phyloP scores from a whole-genome alignment of 768 basidiomycete genomes.

The Chiua virens region DNA sequence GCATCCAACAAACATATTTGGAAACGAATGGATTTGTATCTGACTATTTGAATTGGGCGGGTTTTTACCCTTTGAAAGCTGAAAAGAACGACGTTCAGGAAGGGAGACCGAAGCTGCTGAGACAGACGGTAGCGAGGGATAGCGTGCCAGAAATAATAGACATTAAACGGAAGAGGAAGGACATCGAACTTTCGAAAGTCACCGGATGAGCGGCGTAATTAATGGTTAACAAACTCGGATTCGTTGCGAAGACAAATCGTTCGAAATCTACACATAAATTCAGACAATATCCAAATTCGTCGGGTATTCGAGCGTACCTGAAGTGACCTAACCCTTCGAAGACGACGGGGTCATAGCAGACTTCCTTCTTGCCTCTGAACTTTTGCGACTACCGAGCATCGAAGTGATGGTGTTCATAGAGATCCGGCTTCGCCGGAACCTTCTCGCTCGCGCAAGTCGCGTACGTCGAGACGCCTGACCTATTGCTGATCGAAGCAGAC shows the following conservation, averaged over 20 bases:
- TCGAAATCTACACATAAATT: constrained; percentile 2
- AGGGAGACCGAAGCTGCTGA: constrained; percentile 1
- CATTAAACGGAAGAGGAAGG: background rate
- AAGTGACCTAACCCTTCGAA: constrained; percentile 19
- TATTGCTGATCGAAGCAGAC: constrained; percentile 27
- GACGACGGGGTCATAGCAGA: constrained; percentile 25
- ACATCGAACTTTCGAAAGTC: constrained; percentile 1
- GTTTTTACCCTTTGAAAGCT: background rate
- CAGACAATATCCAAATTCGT: background rate
- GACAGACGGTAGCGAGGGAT: constrained; percentile 3
- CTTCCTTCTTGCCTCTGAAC: constrained; percentile 27
- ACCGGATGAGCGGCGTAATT: background rate
- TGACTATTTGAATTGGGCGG: constrained; percentile 5
- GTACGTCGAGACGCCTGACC: constrained; percentile 28
- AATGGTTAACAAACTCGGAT: background rate
- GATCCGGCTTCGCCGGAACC: constrained; percentile 23
- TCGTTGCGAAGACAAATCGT: background rate
- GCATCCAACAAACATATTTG: constrained; percentile 16
- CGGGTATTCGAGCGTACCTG: background rate
- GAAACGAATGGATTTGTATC: constrained; percentile 14
- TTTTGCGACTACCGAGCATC: constrained; percentile 26
- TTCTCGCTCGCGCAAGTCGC: constrained; percentile 28
- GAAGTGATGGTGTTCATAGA: constrained; percentile 29
- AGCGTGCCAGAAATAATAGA: constrained; percentile 5
- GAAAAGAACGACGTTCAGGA: constrained; percentile 7